Evolutionary conservation across 2,329 filamentous ascomycete species (phyloP), one percentile per base, ranked within the genome.

Genomic region (Aspergillus clavatus): DNA sequence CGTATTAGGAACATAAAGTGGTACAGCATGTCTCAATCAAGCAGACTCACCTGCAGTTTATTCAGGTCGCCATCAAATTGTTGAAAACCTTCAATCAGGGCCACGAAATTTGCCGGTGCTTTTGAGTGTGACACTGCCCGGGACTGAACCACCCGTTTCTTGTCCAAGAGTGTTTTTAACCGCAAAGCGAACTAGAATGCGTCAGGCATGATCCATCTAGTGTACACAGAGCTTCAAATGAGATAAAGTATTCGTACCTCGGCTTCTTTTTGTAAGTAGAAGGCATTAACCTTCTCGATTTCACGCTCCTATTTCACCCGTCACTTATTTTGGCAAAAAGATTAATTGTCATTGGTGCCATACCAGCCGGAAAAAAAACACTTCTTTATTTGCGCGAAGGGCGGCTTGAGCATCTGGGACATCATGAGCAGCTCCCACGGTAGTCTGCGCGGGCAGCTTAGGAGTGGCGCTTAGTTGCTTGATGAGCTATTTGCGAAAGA

Each of bases 331-430:
- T 24, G 18, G 27, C 19, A 10, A 3, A 39, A 6, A 38, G 23
- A 29, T 40, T n/a, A 27, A n/a, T 27, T 7, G 33, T 11, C 16
- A 11, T 14, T 26, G 11, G n/a, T 26, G 22, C 36, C 82, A 66
- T 80, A 95, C 89, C 69, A 98, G 77, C 69, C 93, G 87, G 68
- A 97, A 97, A 78, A 98, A 98, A 72, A 98, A 98, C 8, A 91
- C 95, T 45, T 91, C 91, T 72, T 94, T 96, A 73, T 98, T 98
- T 46, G 91, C 93, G 69, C 96, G 90, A 40, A 97, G 77, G 37
- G 89, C 86, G 40, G 85, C 83, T 71, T 95, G 90, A n/a, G 89
- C 83, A 67, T 96, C 89, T 48, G 74, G 66, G 28, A 69, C 59
- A 50, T 76, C 72, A 52, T 70, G 64, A 46, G 65, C 59, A 18